A percentile compares a stretch with the other conserved stretches of the same genome.
Conservation (phyloP, 2,329 filamentous ascomycete species). For the Pseudopithomyces chartarum region DNA sequence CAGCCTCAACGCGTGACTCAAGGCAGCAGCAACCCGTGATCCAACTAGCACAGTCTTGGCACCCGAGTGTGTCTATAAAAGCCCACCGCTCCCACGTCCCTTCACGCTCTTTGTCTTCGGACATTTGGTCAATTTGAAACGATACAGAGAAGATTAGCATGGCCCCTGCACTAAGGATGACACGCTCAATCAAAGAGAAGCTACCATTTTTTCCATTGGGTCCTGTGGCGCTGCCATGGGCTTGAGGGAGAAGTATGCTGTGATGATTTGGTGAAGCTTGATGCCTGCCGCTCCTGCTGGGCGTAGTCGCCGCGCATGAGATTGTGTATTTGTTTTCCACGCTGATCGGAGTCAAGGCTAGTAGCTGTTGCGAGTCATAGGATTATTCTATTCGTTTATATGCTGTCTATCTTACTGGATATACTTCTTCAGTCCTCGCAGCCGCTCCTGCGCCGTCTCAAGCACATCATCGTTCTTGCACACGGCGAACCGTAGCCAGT, state of each 20-base stretch:
- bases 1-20: neutral
- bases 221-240: neutral
- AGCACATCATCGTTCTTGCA: constrained; percentile 89
- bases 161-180: constrained; percentile 86
- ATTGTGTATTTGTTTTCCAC: too few species aligned
- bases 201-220: neutral
- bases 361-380: too few species aligned
- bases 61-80: neutral
- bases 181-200: constrained; percentile 49
- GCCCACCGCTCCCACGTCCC: neutral
- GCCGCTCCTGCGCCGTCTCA: constrained; percentile 55
- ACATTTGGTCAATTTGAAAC: neutral
- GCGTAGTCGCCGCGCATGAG: too few species aligned
- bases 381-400: neutral
- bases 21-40: neutral
- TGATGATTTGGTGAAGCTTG: too few species aligned
- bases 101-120: neutral
- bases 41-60: neutral
- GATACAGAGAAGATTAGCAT: constrained; percentile 50
- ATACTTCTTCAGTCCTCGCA: constrained; percentile 57
- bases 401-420: constrained; percentile 34
- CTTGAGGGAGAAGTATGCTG: neutral
- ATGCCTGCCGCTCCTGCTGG: too few species aligned
- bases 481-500: constrained; percentile 93
- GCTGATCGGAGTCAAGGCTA: too few species aligned